Base-by-base conservation (phyloP, 2,329 filamentous ascomycete species). In the Ampelomyces quisqualis region DNA sequence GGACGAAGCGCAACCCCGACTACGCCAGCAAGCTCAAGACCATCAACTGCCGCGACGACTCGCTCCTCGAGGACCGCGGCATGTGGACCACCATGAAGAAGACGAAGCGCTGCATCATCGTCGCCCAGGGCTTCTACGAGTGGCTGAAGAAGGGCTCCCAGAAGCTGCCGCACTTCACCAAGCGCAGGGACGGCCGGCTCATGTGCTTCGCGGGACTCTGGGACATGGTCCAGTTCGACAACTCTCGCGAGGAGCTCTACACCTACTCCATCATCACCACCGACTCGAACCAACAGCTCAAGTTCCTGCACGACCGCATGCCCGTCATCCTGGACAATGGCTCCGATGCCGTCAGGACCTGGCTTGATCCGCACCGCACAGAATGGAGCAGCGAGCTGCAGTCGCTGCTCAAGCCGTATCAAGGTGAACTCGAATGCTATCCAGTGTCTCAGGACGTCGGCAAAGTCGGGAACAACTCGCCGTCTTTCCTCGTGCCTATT, bases 251-350 rank as follows among this genome's bases (percentile, higher is more conserved):
- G 49, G 87, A 85, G 65, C 71, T 82, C 4, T 96, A 91, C 65
- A 94, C 89, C 0, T 98, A 95, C 68, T 91, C 90, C 2, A 82
- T 98, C 62, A 91, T 97, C 65, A 98, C 93, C 1, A 97, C 91
- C 1, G 79, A 85, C 45, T 87, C 89, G 6, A 95, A 91, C 58
- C 75, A 83, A 48, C 86, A 91, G 64, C 75, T 97, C 34, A 82
- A 77, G 19, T 97, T 95, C 53, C 74, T 98, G 13, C 93, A 98
- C 64, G 86, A 95, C 60, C 84, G 93, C 11, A 98, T 98, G 93
- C 93, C 93, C 0, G 91, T 95, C 5, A 87, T 97, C 20, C 68
- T 98, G 1, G 84, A 96, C 5, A 82, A 86, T 4, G 82, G 82
- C 3, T 88, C 85, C 1, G 77, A 86, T 1, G 78, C 75, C 8